A percentile compares a stretch with the other conserved stretches of the same genome.
Evolutionary conservation across 140 eudicot species (phyloP).

Genomic region (Stevia rebaudiana): DNA sequence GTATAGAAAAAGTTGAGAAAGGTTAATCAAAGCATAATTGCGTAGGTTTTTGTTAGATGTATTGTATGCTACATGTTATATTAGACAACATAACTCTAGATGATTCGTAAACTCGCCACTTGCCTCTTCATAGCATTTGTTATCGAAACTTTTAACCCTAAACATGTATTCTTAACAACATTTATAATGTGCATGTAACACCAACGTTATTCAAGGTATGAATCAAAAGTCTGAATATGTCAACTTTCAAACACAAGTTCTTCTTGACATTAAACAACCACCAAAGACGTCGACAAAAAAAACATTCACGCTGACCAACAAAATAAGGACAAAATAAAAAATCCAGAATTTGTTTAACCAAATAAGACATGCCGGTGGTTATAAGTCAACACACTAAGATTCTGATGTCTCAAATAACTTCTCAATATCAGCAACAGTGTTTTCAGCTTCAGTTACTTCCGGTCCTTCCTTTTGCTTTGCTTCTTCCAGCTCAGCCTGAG

Average conservation of each 20-base stretch:
- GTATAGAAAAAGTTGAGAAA: too few relatives aligned
- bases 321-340: constrained; percentile 4
- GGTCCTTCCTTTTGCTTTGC: constrained; percentile 63
- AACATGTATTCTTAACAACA: background rate
- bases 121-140: too few relatives aligned
- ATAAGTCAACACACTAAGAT: constrained; percentile 19
- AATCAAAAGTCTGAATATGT: background rate
- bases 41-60: too few relatives aligned
- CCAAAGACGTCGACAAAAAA: background rate
- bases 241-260: background rate
- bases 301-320: background rate
- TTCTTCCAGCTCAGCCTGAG: constrained; percentile 79
- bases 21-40: too few relatives aligned
- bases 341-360: constrained; percentile 7
- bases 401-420: constrained; percentile 46
- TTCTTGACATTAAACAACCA: background rate
- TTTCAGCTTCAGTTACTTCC: constrained; percentile 75
- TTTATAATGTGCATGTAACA: background rate
- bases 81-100: too few relatives aligned
- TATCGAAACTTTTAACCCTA: too few relatives aligned
- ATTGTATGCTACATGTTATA: too few relatives aligned
- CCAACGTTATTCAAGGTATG: background rate
- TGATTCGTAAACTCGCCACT: too few relatives aligned
- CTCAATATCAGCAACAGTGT: constrained; percentile 53
- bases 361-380: background rate